A percentile compares a stretch with the other conserved stretches of the same genome.
Evolutionary conservation across 2,329 filamentous ascomycete species (phyloP).

Genomic region (Phaeosphaeria sp.): DNA sequence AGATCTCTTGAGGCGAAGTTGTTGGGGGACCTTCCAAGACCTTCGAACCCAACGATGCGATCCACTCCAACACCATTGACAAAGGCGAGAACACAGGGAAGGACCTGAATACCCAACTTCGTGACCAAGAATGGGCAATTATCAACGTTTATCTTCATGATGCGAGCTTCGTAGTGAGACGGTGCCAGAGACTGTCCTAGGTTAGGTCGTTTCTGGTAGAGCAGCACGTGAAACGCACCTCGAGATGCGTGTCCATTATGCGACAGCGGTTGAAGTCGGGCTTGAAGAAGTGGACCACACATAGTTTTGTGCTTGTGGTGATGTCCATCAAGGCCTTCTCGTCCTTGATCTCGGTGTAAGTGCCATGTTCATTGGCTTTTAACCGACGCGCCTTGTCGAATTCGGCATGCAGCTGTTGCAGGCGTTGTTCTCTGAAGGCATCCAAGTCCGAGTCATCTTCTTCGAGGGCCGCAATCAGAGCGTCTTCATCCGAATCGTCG

Average conservation of each 20-base stretch:
- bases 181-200: constrained; percentile 55
- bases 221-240: constrained; percentile 35
- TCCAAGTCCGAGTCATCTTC: constrained; percentile 61
- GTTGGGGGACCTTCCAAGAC: constrained; percentile 60
- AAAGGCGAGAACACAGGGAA: constrained; percentile 66
- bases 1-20: constrained; percentile 62
- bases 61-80: constrained; percentile 62
- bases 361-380: constrained; percentile 59
- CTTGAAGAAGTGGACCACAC: constrained; percentile 69
- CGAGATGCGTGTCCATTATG: constrained; percentile 67
- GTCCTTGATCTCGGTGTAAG: constrained; percentile 62
- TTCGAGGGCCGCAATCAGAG: constrained; percentile 65
- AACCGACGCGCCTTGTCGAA: constrained; percentile 60
- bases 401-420: constrained; percentile 65
- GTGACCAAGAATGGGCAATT: constrained; percentile 66
- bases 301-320: constrained; percentile 63
- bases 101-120: constrained; percentile 63
- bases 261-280: constrained; percentile 67
- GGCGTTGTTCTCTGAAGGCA: constrained; percentile 62
- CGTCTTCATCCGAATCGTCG: constrained; percentile 63
- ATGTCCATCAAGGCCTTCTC: constrained; percentile 67
- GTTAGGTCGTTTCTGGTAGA: not conserved
- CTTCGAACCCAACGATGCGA: constrained; percentile 65
- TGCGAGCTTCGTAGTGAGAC: constrained; percentile 65
- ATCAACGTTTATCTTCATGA: constrained; percentile 65